Evolutionary conservation across 495 filamentous ascomycete genomes (phyloP), one percentile per base, ranked within the genome.

Genomic region (Podospora pseudoanserina): DNA sequence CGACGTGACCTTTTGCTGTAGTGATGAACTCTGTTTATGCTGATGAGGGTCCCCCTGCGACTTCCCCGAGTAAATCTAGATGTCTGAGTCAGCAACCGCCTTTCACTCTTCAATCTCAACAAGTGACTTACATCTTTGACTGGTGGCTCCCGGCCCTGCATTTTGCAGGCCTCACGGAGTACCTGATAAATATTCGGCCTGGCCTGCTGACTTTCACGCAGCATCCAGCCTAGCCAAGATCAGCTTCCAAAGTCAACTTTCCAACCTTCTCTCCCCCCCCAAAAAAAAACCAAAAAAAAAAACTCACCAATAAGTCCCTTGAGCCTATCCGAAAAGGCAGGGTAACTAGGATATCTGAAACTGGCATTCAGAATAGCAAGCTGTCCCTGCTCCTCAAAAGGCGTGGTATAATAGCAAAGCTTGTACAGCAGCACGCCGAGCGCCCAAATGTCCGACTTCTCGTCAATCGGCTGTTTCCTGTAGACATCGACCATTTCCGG

Each of bases 401-500:
- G 95, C 9, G 95, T 99, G 30, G 96, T 99, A 81, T 98, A 99
- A 82, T 98, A 99, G 81, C 95, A 99, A 65, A 99, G 85, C 83
- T 99, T 99, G 83, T 98, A 99, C 61, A 99, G 82, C 60, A 99
- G 83, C 34, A 99, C 95, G 16, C 95, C 95, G 54, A 99, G 83
- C 1, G 95, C 95, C 95, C 95, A 99, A 20, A 99, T 96, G 79
- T 99, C 95, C 57, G 93, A 97, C 82, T 99, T 99, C 83, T 99
- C 95, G 75, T 99, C 93, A 78, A 99, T 97, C 3, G 96, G 93
- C 69, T 93, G 92, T 79, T 94, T 97, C 71, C 94, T 84, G 76
- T 97, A 98, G 20, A 98, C 95, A 76, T 99, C 95, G 67, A 99
- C 88, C 96, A 99, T 99, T 80, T 99, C 95, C 56, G 95, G 95